These are phyloP conservation scores for Leishmania amazonensis DNA, from an alignment of 208 protist genomes.

Conservation along the genomic window DNA sequence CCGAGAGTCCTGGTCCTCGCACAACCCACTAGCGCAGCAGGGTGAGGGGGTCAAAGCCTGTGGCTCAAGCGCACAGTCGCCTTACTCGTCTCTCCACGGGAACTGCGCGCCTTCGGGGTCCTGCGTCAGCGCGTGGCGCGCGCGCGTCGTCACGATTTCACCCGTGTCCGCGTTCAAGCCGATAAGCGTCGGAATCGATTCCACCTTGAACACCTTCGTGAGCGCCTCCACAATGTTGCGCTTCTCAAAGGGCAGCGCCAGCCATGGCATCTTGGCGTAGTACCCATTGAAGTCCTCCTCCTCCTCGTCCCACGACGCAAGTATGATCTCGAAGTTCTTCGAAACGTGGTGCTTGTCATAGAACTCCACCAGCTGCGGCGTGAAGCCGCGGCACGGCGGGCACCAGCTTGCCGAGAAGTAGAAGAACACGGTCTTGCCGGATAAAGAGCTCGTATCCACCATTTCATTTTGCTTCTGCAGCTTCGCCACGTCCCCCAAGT, in stretches of 20 bases:
- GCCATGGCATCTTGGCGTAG: conserved; percentile 86
- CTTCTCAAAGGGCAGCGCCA: conserved; percentile 62
- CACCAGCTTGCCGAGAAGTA: conserved; percentile 95
- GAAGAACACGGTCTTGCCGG: conserved; percentile 76
- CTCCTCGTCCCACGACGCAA: conserved; percentile 79
- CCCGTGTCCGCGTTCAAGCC: conserved; percentile 78
- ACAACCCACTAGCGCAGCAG: too few relatives aligned
- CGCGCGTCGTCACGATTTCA: conserved; percentile 59
- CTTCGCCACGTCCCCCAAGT: conserved; percentile 7
- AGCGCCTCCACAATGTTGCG: conserved; percentile 41
- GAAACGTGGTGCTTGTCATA: conserved; percentile 70
- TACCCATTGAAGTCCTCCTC: conserved; percentile 73
- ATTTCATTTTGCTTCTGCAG: conserved; percentile 9
- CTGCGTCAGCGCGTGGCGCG: conserved; percentile 45
- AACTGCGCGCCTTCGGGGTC: conserved; percentile 71
- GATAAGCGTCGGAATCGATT: conserved; percentile 80
- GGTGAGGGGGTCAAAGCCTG: background rate
- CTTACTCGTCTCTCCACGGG: conserved; percentile 48
- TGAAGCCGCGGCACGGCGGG: conserved; percentile 93
- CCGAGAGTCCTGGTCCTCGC: background rate
- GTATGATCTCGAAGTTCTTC: conserved; percentile 89
- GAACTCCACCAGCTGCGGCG: conserved; percentile 81
- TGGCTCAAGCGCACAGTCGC: background rate
- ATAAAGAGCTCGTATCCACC: conserved; percentile 19
- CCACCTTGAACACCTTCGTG: conserved; percentile 52